Percentiles rank a stretch among this genome's conserved stretches.
Evolutionary conservation across 139 green algal genomes (phyloP).

Genomic region (Picochlorum sp.): DNA sequence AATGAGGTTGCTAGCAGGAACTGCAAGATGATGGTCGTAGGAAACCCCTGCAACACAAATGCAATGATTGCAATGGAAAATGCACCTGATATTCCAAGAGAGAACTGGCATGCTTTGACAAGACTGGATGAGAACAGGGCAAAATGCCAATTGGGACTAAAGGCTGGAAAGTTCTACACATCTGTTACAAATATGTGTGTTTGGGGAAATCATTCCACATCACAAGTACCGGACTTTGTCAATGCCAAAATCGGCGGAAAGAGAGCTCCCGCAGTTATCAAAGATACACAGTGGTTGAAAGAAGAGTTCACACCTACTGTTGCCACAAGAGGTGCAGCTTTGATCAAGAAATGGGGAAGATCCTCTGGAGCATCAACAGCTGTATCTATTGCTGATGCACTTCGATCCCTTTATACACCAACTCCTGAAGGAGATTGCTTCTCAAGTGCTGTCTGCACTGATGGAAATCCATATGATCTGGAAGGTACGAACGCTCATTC

Average conservation of each 20-base stretch:
- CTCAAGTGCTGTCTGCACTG: slow-evolving; percentile 62
- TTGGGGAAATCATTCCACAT: slow-evolving; percentile 95
- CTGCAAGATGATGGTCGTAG: slow-evolving; percentile 82
- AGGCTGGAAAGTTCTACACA: slow-evolving; percentile 82
- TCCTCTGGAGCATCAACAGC: slow-evolving; percentile 82
- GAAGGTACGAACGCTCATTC: not conserved
- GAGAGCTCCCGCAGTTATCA: slow-evolving; percentile 70
- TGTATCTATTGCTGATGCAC: slow-evolving; percentile 80
- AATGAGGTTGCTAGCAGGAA: slow-evolving; percentile 64
- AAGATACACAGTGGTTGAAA: slow-evolving; percentile 56
- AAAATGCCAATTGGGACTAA: slow-evolving; percentile 88
- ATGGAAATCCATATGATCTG: slow-evolving; percentile 88
- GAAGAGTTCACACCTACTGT: slow-evolving; percentile 79
- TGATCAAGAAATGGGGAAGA: slow-evolving; percentile 93
- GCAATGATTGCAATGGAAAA: slow-evolving; percentile 81
- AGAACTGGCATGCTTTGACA: slow-evolving; percentile 83
- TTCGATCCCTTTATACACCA: slow-evolving; percentile 67
- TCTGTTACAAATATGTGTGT: slow-evolving; percentile 68
- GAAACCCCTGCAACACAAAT: slow-evolving; percentile 93
- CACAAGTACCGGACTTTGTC: slow-evolving; percentile 88
- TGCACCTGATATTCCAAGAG: slow-evolving; percentile 59
- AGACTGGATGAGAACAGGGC: slow-evolving; percentile 77
- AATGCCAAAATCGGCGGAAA: slow-evolving; percentile 80
- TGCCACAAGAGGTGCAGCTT: slow-evolving; percentile 68
- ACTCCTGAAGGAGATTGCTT: slow-evolving; percentile 85